A percentile compares a stretch with the other conserved stretches of the same genome.
phyloP scores from a whole-genome alignment of 2,329 filamentous ascomycete genomes.

The Xylaria sp. region DNA sequence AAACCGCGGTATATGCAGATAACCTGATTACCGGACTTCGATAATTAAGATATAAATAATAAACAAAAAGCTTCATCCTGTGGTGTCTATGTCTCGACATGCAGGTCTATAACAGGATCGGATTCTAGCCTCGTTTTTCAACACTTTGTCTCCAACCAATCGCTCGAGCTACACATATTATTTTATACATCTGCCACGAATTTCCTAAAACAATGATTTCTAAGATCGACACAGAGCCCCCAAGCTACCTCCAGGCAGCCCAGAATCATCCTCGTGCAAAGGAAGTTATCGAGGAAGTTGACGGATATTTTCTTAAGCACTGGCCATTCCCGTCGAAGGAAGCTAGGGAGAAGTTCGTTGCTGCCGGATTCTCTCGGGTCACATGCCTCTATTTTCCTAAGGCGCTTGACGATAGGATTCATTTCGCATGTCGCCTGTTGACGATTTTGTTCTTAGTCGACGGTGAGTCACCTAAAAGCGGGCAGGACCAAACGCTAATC shows the following conservation, averaged over 20 bases:
- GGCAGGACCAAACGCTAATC: neutral
- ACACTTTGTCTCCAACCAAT: neutral
- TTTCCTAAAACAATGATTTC: neutral
- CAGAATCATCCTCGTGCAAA: conserved; percentile 43
- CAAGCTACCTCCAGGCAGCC: conserved; percentile 2
- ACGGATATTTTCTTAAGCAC: conserved; percentile 53
- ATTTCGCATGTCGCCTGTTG: conserved; percentile 53
- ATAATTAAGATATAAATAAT: conserved; percentile 6
- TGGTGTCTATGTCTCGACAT: neutral
- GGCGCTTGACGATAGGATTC: conserved; percentile 54
- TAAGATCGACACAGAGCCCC: conserved; percentile 7
- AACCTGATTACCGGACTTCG: neutral
- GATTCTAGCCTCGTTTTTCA: neutral
- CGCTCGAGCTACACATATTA: neutral
- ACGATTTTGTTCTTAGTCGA: conserved; percentile 57
- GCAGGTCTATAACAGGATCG: neutral
- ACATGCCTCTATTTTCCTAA: conserved; percentile 55
- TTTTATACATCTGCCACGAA: too few relatives aligned
- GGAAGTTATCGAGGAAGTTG: conserved; percentile 50
- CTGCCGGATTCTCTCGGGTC: conserved; percentile 50
- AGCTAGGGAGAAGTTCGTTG: conserved; percentile 49
- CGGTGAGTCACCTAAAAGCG: conserved; percentile 44
- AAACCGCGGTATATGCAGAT: neutral
- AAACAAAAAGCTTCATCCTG: neutral
- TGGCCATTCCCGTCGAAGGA: conserved; percentile 53